Conservation (phyloP, 805 yeast genomes). For the Monosporozyma siamensis region DNA sequence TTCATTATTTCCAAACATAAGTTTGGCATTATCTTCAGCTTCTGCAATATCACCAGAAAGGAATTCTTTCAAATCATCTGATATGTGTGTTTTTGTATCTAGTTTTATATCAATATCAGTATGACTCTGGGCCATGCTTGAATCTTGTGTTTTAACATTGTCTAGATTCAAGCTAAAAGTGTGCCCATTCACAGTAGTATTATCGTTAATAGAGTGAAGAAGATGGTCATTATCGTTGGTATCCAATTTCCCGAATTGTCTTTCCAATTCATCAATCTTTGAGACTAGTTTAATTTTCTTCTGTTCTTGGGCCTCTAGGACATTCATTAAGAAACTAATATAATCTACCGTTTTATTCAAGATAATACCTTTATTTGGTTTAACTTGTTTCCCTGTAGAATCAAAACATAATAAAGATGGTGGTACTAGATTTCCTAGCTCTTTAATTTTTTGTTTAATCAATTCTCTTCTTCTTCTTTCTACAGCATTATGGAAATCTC, state of each 20-base stretch:
- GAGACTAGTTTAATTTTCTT: slow-evolving; percentile 35
- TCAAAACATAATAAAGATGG: slow-evolving; percentile 50
- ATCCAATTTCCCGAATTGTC: background rate
- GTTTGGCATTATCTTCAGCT: slow-evolving; percentile 27
- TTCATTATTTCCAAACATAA: slow-evolving; percentile 16
- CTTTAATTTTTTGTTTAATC: slow-evolving; percentile 81
- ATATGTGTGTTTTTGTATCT: background rate
- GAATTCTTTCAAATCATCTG: slow-evolving; percentile 25
- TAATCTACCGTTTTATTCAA: slow-evolving; percentile 74
- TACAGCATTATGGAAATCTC: slow-evolving; percentile 91
- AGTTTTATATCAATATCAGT: background rate
- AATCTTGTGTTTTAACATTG: background rate
- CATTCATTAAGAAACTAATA: slow-evolving; percentile 54
- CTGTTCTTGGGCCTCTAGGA: slow-evolving; percentile 46
- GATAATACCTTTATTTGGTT: slow-evolving; percentile 77
- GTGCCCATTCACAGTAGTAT: background rate
- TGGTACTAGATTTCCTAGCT: slow-evolving; percentile 73
- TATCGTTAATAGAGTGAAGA: no score
- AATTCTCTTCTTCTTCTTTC: slow-evolving; percentile 87
- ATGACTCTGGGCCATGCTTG: no score
- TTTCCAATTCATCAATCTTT: slow-evolving; percentile 32
- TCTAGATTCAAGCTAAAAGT: background rate
- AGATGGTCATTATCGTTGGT: background rate
- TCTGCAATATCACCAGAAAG: slow-evolving; percentile 26
- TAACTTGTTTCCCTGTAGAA: slow-evolving; percentile 49